Conservation (phyloP, 176 grass and related monocot genomes). For the Eremochloa ophiuroides region DNA sequence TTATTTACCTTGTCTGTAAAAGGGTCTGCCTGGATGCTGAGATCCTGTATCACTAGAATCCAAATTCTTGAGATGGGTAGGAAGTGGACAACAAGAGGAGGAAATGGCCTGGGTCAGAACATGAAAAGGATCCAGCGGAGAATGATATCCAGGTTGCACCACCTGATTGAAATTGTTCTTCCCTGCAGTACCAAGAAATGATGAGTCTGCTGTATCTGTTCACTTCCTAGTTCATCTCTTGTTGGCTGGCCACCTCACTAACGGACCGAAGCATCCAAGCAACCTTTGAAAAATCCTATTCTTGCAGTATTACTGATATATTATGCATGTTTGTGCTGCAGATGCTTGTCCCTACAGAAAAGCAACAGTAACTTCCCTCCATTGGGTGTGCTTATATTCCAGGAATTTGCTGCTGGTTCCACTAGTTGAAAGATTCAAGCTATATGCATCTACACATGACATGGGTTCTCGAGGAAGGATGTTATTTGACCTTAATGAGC, state of each 20-base stretch:
- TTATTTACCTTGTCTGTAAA: conserved; percentile 59
- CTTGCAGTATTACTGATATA: conserved; percentile 25
- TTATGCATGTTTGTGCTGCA: conserved; percentile 34
- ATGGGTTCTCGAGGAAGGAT: conserved; percentile 92
- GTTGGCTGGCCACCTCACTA: conserved; percentile 13
- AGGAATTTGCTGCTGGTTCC: conserved; percentile 8
- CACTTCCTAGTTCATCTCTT: conserved; percentile 47
- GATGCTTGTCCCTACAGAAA: conserved; percentile 34
- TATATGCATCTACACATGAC: conserved; percentile 99
- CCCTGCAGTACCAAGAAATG: conserved; percentile 20
- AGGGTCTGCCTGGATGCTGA: conserved; percentile 61
- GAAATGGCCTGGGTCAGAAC: conserved; percentile 33
- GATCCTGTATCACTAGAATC: conserved; percentile 43
- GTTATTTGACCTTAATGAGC: conserved; percentile 97
- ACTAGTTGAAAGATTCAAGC: conserved; percentile 36
- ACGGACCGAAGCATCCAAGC: conserved; percentile 39
- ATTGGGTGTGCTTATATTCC: neutral
- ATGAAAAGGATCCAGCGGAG: conserved; percentile 31
- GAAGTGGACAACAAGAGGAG: conserved; percentile 52
- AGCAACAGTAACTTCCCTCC: conserved; percentile 10
- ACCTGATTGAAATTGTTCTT: conserved; percentile 46
- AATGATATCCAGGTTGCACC: conserved; percentile 40
- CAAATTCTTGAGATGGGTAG: conserved; percentile 52
- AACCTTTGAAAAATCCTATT: conserved; percentile 26
- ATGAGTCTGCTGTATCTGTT: conserved; percentile 35